Conservation (phyloP, 805 yeast genomes). For the Dipodascus albidus region DNA sequence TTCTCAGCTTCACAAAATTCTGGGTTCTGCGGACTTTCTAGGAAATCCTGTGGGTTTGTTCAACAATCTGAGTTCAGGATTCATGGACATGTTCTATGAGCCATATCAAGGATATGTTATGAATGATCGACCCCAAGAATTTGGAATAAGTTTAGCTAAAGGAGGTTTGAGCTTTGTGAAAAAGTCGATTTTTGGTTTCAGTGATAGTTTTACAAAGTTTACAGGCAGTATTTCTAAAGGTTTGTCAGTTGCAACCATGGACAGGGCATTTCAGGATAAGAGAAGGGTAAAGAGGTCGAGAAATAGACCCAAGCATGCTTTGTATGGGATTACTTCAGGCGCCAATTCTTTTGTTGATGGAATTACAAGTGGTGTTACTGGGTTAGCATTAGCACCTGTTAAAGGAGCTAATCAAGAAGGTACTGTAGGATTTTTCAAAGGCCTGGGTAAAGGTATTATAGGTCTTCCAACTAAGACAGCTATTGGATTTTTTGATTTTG, state of each 20-base stretch:
- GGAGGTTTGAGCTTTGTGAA: conserved; percentile 92
- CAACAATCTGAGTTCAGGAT: conserved; percentile 88
- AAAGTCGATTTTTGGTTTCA: conserved; percentile 87
- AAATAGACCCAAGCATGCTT: conserved; percentile 73
- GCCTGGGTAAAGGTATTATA: conserved; percentile 87
- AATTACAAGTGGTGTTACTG: conserved; percentile 75
- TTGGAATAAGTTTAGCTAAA: conserved; percentile 90
- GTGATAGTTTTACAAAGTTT: conserved; percentile 85
- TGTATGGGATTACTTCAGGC: conserved; percentile 74
- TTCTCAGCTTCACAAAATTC: conserved; percentile 80
- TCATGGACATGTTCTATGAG: conserved; percentile 90
- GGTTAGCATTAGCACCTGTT: conserved; percentile 82
- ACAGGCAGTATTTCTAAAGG: conserved; percentile 96
- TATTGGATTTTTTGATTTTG: conserved; percentile 86
- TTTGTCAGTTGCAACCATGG: conserved; percentile 80
- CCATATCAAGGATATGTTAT: conserved; percentile 93
- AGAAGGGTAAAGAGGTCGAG: conserved; percentile 43
- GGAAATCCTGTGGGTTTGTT: conserved; percentile 98
- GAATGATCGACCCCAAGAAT: conserved; percentile 91
- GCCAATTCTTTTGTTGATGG: conserved; percentile 85
- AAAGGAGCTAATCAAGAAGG: conserved; percentile 88
- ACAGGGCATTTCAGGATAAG: conserved; percentile 68
- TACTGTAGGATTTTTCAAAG: conserved; percentile 83
- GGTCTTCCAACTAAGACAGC: conserved; percentile 97
- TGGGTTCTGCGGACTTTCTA: conserved; percentile 92